phyloP scores from a whole-genome alignment of 164 flowering plant species.

The Liriodendron chinense region DNA sequence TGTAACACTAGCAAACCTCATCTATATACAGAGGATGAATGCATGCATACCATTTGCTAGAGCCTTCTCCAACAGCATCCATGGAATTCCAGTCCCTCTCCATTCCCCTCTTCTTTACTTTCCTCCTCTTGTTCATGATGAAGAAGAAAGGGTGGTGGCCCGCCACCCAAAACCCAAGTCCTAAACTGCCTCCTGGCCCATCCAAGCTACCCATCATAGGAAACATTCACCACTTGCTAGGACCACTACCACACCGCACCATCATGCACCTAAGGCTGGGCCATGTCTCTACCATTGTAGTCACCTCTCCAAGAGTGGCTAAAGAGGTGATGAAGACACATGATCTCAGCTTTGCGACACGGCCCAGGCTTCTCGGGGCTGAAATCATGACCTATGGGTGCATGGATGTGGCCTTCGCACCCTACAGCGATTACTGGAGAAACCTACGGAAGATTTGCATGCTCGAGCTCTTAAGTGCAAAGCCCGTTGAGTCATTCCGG shows the following conservation, averaged over 20 bases:
- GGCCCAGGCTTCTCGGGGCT: slow-evolving; percentile 11
- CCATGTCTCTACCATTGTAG: slow-evolving; percentile 6
- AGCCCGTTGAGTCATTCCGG: slow-evolving; percentile 26
- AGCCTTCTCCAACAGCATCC: background rate
- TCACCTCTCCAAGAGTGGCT: slow-evolving; percentile 23
- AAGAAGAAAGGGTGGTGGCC: background rate
- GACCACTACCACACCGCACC: background rate
- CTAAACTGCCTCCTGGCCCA: slow-evolving; percentile 19
- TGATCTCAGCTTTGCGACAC: slow-evolving; percentile 17
- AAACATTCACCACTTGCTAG: slow-evolving; percentile 5
- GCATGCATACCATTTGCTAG: too few relatives aligned
- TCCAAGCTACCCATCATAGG: slow-evolving; percentile 12
- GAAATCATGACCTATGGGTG: slow-evolving; percentile 13
- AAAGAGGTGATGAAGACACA: slow-evolving; percentile 23
- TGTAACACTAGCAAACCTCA: too few relatives aligned
- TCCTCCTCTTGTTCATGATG: background rate
- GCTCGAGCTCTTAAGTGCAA: slow-evolving; percentile 27
- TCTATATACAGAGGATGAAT: too few relatives aligned
- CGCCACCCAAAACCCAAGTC: background rate
- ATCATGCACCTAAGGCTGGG: slow-evolving; percentile 8
- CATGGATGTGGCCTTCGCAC: slow-evolving; percentile 23
- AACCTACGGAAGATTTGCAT: slow-evolving; percentile 15
- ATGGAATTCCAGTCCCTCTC: background rate
- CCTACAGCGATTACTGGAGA: slow-evolving; percentile 39
- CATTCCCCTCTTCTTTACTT: background rate